Conservation (phyloP, 116 monocot species). For the Phalaenopsis hybrid region DNA sequence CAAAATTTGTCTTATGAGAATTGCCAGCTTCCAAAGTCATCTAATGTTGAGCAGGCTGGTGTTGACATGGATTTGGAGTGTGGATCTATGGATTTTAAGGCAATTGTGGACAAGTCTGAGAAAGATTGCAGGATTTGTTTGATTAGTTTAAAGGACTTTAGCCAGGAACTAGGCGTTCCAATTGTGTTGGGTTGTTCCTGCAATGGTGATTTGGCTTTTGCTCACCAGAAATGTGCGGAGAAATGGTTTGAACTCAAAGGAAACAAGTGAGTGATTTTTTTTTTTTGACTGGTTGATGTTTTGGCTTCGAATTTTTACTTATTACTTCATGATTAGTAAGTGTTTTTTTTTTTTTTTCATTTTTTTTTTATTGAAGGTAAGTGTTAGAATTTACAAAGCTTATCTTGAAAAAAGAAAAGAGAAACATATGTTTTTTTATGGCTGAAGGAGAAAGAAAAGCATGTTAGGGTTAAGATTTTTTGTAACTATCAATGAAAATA, state of each 20-base stretch:
- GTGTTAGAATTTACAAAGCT: too few species aligned
- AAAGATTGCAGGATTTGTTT: slow-evolving; percentile 82
- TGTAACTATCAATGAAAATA: too few species aligned
- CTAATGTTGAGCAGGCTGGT: neutral
- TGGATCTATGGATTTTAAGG: slow-evolving; percentile 20
- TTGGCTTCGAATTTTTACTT: too few species aligned
- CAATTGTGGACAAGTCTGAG: slow-evolving; percentile 28
- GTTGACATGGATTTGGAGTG: neutral
- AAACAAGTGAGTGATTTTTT: slow-evolving; percentile 47
- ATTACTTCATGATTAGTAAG: too few species aligned
- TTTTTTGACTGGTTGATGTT: too few species aligned
- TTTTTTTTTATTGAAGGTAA: too few species aligned
- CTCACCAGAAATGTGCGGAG: slow-evolving; percentile 71
- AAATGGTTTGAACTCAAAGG: slow-evolving; percentile 80
- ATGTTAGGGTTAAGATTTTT: too few species aligned
- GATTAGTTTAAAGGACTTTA: slow-evolving; percentile 37
- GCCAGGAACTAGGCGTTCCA: slow-evolving; percentile 46
- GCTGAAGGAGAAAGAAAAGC: too few species aligned
- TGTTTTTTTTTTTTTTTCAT: too few species aligned
- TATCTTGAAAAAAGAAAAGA: too few species aligned
- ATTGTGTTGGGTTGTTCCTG: slow-evolving; percentile 78
- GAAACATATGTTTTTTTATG: too few species aligned
- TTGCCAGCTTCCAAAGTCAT: neutral
- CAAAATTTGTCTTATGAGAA: too few species aligned
- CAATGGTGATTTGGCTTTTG: slow-evolving; percentile 57